Base-by-base conservation (phyloP, 108 stramenopile genomes). In the Stephanodiscus triporus region DNA sequence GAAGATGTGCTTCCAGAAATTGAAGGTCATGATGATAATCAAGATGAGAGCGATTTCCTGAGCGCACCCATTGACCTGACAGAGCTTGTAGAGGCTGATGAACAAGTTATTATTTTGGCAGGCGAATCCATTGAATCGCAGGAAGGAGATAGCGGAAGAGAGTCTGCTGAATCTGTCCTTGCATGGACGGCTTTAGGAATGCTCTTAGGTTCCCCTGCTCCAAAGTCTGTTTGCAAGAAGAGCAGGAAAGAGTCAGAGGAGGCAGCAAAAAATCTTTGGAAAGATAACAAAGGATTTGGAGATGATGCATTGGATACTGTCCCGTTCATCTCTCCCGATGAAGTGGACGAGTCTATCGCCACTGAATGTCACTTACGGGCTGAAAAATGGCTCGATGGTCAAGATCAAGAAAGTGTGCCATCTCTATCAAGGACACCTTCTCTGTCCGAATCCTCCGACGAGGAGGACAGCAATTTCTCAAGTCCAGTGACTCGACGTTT, bases 101-200 rank as follows among this genome's bases (percentile, higher is more conserved):
- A 36, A 34, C n/a, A 38, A 36, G 16, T 17, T 36, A 32, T 30
- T 32, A 27, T n/a, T 19, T 20, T 37, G 58, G n/a, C 30, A 49
- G 10, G 20, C 8, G 9, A 37, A 24, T 17, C 26, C 29, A 69
- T 56, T 9, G 36, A 57, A 34, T 9, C 9, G 4, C 40, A 40
- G 11, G 9, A 11, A 40, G 40, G 40, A 40, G 40, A 40, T 40
- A 40, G 40, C 0, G 11, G 40, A 11, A 11, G 11, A 11, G 56
- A 69, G 38, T 49, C 49, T 24, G 68, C 45, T 24, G 70, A 72
- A 59, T 72, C 70, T 61, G 60, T 59, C 30, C 48, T 72, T 22
- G 70, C 70, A 14, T 72, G 59, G 70, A 61, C 60, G 20, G 70
- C 70, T 7, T 50, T 72, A 29, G 58, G 70, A 27, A 48, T 72